A percentile compares a stretch with the other conserved stretches of the same genome.
These are phyloP conservation scores for Acer yangbiense DNA, from an alignment of 345 rosid species.

Conservation along the genomic window DNA sequence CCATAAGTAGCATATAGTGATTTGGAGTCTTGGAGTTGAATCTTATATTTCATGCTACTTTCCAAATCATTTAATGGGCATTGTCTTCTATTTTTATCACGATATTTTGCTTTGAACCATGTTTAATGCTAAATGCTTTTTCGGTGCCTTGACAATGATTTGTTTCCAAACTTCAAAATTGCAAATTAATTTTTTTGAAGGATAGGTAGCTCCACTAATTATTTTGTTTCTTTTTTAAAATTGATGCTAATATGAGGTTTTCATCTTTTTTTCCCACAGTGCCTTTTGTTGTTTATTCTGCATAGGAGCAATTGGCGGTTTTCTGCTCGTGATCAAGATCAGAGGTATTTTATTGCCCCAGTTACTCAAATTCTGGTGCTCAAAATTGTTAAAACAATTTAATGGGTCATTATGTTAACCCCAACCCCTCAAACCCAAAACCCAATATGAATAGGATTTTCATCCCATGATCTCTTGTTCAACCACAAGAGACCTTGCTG, in stretches of 20 bases:
- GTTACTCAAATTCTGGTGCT: background rate
- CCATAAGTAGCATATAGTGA: background rate
- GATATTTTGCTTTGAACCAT: background rate
- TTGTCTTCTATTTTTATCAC: background rate
- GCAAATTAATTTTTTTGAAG: background rate
- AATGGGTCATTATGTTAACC: background rate
- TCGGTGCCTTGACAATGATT: background rate
- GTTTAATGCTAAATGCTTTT: background rate
- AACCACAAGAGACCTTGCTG: background rate
- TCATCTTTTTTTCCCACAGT: slow-evolving; percentile 44
- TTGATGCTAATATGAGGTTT: slow-evolving; percentile 9
- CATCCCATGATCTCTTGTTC: background rate
- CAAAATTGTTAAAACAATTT: background rate
- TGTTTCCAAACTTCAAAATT: background rate
- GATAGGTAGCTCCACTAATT: background rate
- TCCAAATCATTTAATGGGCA: background rate
- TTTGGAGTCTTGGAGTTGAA: background rate
- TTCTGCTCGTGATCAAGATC: slow-evolving; percentile 20
- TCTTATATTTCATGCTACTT: background rate
- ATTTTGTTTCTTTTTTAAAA: background rate
- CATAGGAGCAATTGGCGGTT: slow-evolving; percentile 37
- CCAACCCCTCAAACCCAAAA: background rate
- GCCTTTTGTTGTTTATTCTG: slow-evolving; percentile 51
- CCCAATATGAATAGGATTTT: background rate
- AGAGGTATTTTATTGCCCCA: slow-evolving; percentile 16